Conservation (phyloP, 2,329 filamentous ascomycete genomes). For the Gaeumannomyces tritici region DNA sequence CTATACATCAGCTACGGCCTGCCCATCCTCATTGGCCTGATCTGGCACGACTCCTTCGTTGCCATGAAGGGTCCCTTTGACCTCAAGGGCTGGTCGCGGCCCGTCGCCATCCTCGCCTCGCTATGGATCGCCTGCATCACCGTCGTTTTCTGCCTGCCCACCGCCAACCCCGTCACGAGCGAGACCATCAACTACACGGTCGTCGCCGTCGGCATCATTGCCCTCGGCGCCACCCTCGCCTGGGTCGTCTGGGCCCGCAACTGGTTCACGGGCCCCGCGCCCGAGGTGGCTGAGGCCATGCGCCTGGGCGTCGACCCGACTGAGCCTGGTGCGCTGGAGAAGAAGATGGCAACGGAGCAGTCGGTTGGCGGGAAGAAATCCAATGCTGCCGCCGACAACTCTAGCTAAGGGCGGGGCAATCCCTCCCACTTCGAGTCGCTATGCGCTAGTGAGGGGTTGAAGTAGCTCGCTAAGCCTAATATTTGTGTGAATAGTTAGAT, state of each 20-base stretch:
- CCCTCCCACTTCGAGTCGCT: not conserved
- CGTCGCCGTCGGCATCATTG: constrained; percentile 48
- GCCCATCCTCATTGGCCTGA: constrained; percentile 43
- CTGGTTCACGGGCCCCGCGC: constrained; percentile 48
- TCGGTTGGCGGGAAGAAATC: not conserved
- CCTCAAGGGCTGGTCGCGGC: constrained; percentile 32
- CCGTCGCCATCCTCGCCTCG: constrained; percentile 35
- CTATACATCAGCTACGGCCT: constrained; percentile 50
- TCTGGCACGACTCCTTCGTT: constrained; percentile 39
- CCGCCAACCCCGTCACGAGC: constrained; percentile 42
- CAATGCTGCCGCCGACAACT: not conserved
- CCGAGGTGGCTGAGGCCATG: constrained; percentile 40
- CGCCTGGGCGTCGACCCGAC: constrained; percentile 34
- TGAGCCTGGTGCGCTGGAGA: constrained; percentile 32
- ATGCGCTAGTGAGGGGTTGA: not conserved
- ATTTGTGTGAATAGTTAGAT: not conserved
- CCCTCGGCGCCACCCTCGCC: constrained; percentile 30
- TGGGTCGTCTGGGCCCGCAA: constrained; percentile 43
- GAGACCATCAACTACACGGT: constrained; percentile 51
- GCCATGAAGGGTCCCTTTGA: constrained; percentile 46
- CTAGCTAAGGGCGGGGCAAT: not conserved
- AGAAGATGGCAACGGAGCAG: constrained; percentile 7
- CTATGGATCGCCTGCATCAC: constrained; percentile 45
- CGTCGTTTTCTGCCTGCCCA: constrained; percentile 47
- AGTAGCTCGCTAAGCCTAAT: not conserved